A percentile compares a stretch with the other conserved stretches of the same genome.
Evolutionary conservation across 2,329 filamentous ascomycete genomes (phyloP).

Genomic region (Arachnomyces sp.): DNA sequence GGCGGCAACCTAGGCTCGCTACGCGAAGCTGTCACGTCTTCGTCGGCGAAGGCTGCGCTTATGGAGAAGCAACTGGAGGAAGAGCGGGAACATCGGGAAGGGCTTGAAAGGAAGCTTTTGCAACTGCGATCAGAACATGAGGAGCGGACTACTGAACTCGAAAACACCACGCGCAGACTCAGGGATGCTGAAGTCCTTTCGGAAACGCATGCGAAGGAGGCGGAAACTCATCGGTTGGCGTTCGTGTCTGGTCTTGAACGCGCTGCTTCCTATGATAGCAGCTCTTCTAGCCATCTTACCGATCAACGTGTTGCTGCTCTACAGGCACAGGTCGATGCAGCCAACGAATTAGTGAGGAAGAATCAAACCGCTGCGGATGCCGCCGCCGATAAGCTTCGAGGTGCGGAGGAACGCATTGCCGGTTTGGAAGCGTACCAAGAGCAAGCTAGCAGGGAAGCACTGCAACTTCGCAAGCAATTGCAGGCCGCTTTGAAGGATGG

Average conservation of each 20-base stretch:
- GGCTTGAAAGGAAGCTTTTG: slow-evolving; percentile 65
- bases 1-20: slow-evolving; percentile 64
- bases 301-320: slow-evolving; percentile 59
- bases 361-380: slow-evolving; percentile 82
- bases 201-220: slow-evolving; percentile 79
- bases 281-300: slow-evolving; percentile 29
- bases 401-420: slow-evolving; percentile 92
- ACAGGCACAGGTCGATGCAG: slow-evolving; percentile 68
- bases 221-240: slow-evolving; percentile 71
- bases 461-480: slow-evolving; percentile 81
- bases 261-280: slow-evolving; percentile 43
- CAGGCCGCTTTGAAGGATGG: slow-evolving; percentile 76
- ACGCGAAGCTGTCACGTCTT: slow-evolving; percentile 68
- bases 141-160: slow-evolving; percentile 66
- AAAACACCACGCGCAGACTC: slow-evolving; percentile 62
- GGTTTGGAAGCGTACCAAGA: slow-evolving; percentile 96
- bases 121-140: slow-evolving; percentile 79
- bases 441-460: slow-evolving; percentile 86
- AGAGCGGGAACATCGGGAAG: slow-evolving; percentile 67
- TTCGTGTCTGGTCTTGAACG: slow-evolving; percentile 76
- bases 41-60: slow-evolving; percentile 64
- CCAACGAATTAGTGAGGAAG: slow-evolving; percentile 72
- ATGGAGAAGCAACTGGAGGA: slow-evolving; percentile 72
- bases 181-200: slow-evolving; percentile 81
- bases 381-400: slow-evolving; percentile 79